Conservation (phyloP, 2,329 filamentous ascomycete genomes). For the Trichoderma simmonsii region DNA sequence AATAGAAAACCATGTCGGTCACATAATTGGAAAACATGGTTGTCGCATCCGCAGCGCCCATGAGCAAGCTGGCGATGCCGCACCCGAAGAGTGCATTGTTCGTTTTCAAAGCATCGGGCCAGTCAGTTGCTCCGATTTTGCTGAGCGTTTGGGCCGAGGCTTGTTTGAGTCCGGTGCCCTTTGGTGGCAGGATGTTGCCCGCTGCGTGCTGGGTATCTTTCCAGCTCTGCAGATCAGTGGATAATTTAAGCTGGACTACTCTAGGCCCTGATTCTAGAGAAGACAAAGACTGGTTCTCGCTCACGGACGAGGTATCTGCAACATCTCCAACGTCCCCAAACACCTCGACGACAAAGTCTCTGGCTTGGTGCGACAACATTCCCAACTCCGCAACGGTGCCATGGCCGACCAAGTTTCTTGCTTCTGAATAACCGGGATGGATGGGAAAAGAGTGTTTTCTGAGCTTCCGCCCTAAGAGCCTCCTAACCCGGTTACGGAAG, state of each 20-base stretch:
- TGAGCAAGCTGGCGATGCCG: conserved; percentile 22
- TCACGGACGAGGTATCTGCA: background rate
- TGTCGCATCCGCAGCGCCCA: conserved; percentile 21
- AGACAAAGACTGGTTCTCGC: background rate
- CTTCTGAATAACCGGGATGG: conserved; percentile 22
- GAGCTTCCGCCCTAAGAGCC: conserved; percentile 3
- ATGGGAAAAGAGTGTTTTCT: conserved; percentile 10
- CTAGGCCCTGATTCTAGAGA: conserved; percentile 5
- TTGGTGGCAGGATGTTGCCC: conserved; percentile 23
- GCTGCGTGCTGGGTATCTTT: conserved; percentile 21
- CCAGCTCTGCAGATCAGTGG: conserved; percentile 22
- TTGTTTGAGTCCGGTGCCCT: conserved; percentile 19
- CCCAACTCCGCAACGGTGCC: conserved; percentile 20
- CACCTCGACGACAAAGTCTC: conserved; percentile 16
- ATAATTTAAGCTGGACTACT: conserved; percentile 21
- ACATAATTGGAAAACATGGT: conserved; percentile 26
- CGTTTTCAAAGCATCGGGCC: conserved; percentile 22
- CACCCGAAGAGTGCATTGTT: conserved; percentile 25
- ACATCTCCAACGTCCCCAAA: conserved; percentile 17
- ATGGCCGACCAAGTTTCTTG: conserved; percentile 18
- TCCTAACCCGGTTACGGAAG: conserved; percentile 12
- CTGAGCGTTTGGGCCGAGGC: conserved; percentile 18
- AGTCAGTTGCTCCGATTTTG: conserved; percentile 20
- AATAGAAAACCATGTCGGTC: conserved; percentile 26
- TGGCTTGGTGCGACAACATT: conserved; percentile 19